A percentile compares a stretch with the other conserved stretches of the same genome.
phyloP scores from a whole-genome alignment of 1,284 basidiomycete genomes.

The Ganoderma leucocontextum region DNA sequence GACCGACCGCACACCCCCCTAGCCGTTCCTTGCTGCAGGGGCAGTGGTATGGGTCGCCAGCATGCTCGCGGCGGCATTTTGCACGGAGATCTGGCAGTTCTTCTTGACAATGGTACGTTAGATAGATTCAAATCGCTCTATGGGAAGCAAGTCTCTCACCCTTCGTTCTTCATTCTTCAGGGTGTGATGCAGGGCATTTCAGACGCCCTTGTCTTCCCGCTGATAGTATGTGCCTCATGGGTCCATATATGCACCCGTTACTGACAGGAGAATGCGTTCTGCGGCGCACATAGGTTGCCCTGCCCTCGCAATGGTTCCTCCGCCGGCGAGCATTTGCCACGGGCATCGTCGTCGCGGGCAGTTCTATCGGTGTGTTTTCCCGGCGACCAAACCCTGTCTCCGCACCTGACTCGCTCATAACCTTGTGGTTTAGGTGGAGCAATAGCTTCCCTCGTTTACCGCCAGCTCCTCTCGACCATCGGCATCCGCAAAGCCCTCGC shows the following conservation, averaged over 20 bases:
- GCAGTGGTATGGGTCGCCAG: slow-evolving; percentile 36
- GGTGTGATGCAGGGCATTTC: slow-evolving; percentile 33
- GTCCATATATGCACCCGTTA: background rate
- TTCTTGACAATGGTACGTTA: slow-evolving; percentile 36
- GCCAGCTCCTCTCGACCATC: slow-evolving; percentile 27
- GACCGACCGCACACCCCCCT: background rate
- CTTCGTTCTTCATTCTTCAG: slow-evolving; percentile 9
- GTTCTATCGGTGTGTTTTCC: slow-evolving; percentile 28
- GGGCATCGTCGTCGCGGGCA: slow-evolving; percentile 33
- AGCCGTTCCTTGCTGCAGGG: slow-evolving; percentile 37
- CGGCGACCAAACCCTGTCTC: no score
- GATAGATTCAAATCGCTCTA: background rate
- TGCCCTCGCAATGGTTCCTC: slow-evolving; percentile 36
- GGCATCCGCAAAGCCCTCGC: slow-evolving; percentile 32
- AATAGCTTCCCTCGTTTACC: slow-evolving; percentile 24
- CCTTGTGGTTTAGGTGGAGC: slow-evolving; percentile 24
- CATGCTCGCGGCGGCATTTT: slow-evolving; percentile 39
- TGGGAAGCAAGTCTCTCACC: background rate
- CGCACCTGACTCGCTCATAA: background rate
- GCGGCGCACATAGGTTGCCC: slow-evolving; percentile 21
- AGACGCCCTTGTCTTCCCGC: slow-evolving; percentile 31
- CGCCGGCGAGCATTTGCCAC: slow-evolving; percentile 29
- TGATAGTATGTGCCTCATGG: slow-evolving; percentile 25
- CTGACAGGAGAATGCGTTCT: no score
- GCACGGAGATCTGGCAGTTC: slow-evolving; percentile 40